phyloP scores from a whole-genome alignment of 305 asterid species.

The Solanum hybrid region DNA sequence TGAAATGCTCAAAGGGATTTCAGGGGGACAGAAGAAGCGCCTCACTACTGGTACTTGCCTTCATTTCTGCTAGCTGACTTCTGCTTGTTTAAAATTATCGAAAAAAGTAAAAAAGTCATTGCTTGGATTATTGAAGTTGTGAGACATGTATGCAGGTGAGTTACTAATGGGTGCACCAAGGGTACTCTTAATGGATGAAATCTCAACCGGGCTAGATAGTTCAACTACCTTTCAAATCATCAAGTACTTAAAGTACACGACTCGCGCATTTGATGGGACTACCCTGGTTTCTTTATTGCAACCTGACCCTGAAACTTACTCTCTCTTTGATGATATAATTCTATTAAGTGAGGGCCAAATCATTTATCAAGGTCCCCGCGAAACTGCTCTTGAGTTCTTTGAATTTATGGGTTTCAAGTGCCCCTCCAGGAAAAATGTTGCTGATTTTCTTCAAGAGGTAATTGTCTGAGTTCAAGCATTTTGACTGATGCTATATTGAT shows the following conservation, averaged over 20 bases:
- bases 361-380: conserved; percentile 76
- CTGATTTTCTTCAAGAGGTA: conserved; percentile 82
- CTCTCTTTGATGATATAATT: conserved; percentile 68
- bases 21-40: conserved; percentile 80
- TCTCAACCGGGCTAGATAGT: conserved; percentile 75
- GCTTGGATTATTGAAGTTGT: conserved; percentile 26
- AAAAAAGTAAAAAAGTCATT: not conserved
- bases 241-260: conserved; percentile 48
- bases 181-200: conserved; percentile 72
- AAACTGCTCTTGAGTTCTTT: conserved; percentile 44
- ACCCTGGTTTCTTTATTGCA: conserved; percentile 65
- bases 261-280: conserved; percentile 53
- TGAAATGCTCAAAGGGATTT: conserved; percentile 78
- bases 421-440: conserved; percentile 65
- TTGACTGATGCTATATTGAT: not conserved
- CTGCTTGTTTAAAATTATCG: conserved; percentile 3
- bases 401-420: conserved; percentile 58
- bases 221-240: conserved; percentile 71
- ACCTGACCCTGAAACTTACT: conserved; percentile 74
- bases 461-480: conserved; percentile 7
- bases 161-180: conserved; percentile 75
- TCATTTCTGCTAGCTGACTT: not conserved
- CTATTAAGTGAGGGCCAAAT: conserved; percentile 65
- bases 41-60: conserved; percentile 55
- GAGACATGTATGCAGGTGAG: conserved; percentile 48